These are phyloP conservation scores for Rhododendron mucronatum DNA, from an alignment of 148 eudicot species.

Conservation along the genomic window DNA sequence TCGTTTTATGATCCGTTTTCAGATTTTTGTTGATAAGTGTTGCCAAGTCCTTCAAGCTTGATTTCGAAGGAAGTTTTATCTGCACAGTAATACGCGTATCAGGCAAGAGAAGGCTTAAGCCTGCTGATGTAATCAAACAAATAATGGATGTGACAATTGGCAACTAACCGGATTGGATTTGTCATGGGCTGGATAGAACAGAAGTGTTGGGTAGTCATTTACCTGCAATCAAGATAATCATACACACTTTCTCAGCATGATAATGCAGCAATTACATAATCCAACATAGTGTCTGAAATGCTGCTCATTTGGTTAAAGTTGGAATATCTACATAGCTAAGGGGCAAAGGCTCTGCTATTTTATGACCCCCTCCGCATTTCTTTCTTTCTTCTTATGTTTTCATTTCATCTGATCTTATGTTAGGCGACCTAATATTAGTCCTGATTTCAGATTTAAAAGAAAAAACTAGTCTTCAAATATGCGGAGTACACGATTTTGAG, in stretches of 20 bases:
- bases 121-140: neutral
- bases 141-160: neutral
- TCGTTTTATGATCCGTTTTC: slow-evolving; percentile 33
- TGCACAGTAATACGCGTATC: slow-evolving; percentile 24
- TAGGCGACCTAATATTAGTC: neutral
- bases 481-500: neutral
- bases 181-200: slow-evolving; percentile 69
- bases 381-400: neutral
- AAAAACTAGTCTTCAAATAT: neutral
- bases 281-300: neutral
- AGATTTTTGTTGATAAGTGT: slow-evolving; percentile 62
- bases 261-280: neutral
- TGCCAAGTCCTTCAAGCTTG: slow-evolving; percentile 76
- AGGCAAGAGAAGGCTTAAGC: neutral
- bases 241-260: neutral
- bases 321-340: neutral
- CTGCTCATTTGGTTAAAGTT: neutral
- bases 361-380: neutral
- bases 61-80: slow-evolving; percentile 61
- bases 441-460: neutral
- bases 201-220: slow-evolving; percentile 67
- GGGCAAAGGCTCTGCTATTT: neutral
- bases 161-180: slow-evolving; percentile 64
- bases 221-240: slow-evolving; percentile 38
- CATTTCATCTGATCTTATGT: neutral